These are phyloP conservation scores for Paraphaeosphaeria sporulosa DNA, from an alignment of 2,329 filamentous ascomycete species.

Conservation along the genomic window DNA sequence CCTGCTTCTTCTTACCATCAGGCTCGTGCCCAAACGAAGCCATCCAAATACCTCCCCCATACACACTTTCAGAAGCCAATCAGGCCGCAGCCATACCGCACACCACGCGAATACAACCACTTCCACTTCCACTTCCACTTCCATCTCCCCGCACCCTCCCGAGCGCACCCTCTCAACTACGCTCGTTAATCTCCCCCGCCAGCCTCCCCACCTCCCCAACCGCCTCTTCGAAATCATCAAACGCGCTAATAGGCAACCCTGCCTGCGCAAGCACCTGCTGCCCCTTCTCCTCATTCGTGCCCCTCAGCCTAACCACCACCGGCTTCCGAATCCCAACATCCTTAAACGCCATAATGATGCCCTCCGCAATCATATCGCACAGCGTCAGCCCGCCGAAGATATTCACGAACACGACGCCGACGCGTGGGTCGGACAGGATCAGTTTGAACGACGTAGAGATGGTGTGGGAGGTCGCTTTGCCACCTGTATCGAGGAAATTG, in stretches of 20 bases:
- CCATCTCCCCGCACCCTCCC: background rate
- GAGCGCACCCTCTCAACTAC: too few relatives aligned
- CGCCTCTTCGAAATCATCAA: slow-evolving; percentile 78
- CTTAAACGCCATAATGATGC: slow-evolving; percentile 75
- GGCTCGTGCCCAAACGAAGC: too few relatives aligned
- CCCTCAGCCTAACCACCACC: slow-evolving; percentile 78
- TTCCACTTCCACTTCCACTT: too few relatives aligned
- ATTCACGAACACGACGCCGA: slow-evolving; percentile 76
- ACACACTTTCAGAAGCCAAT: too few relatives aligned
- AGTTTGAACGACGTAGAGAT: slow-evolving; percentile 80
- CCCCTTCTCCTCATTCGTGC: slow-evolving; percentile 76
- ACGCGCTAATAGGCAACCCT: slow-evolving; percentile 72
- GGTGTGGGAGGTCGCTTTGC: slow-evolving; percentile 83
- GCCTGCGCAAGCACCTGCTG: slow-evolving; percentile 74
- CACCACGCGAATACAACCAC: too few relatives aligned
- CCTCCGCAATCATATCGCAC: slow-evolving; percentile 82
- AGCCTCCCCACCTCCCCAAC: slow-evolving; percentile 44
- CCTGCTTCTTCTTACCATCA: too few relatives aligned
- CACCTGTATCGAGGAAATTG: slow-evolving; percentile 90
- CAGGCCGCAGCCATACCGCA: too few relatives aligned
- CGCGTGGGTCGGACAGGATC: slow-evolving; percentile 73
- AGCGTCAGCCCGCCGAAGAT: slow-evolving; percentile 75
- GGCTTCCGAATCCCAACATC: slow-evolving; percentile 70
- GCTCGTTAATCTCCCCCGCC: slow-evolving; percentile 19
- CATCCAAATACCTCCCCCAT: too few relatives aligned